These are phyloP conservation scores for Umbelopsis sp. DNA, from an alignment of 192 early-diverging fungal species.

Conservation along the genomic window DNA sequence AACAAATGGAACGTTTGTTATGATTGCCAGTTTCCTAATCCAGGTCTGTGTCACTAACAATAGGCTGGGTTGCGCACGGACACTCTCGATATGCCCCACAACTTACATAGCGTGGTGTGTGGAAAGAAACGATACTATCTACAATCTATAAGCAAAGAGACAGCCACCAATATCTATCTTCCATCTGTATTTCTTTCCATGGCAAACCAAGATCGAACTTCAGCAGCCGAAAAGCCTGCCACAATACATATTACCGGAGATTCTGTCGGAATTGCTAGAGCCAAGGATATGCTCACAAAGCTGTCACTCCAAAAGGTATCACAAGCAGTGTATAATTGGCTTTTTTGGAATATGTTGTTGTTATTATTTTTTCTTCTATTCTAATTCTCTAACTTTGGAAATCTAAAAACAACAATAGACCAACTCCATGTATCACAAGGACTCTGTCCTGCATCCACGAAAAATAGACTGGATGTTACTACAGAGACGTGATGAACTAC, in stretches of 20 bases:
- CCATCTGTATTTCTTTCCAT: conserved; percentile 57
- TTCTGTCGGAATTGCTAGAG: conserved; percentile 3
- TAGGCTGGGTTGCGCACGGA: conserved; percentile 23
- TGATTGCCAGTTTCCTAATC: conserved; percentile 13
- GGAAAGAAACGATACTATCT: conserved; percentile 26
- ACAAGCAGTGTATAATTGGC: conserved; percentile 35
- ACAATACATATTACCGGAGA: conserved; percentile 29
- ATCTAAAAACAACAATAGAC: conserved; percentile 44
- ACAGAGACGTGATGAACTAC: conserved; percentile 52
- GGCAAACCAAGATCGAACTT: conserved; percentile 8
- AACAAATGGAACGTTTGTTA: conserved; percentile 12
- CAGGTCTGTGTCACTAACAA: background rate
- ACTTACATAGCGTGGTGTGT: conserved; percentile 28
- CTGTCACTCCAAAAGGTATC: conserved; percentile 37
- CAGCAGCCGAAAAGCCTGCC: conserved; percentile 27
- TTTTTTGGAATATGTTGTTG: conserved; percentile 49
- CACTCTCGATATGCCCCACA: conserved; percentile 25
- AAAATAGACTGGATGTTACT: conserved; percentile 79
- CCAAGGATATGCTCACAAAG: conserved; percentile 23
- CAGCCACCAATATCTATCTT: conserved; percentile 71
- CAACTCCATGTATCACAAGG: conserved; percentile 37
- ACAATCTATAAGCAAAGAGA: conserved; percentile 33
- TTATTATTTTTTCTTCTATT: conserved; percentile 21
- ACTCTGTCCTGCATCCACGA: conserved; percentile 50
- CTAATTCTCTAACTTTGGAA: conserved; percentile 5